A percentile compares a stretch with the other conserved stretches of the same genome.
Conservation (phyloP, 1,139 yeast genomes). For the Pichia sp. region DNA sequence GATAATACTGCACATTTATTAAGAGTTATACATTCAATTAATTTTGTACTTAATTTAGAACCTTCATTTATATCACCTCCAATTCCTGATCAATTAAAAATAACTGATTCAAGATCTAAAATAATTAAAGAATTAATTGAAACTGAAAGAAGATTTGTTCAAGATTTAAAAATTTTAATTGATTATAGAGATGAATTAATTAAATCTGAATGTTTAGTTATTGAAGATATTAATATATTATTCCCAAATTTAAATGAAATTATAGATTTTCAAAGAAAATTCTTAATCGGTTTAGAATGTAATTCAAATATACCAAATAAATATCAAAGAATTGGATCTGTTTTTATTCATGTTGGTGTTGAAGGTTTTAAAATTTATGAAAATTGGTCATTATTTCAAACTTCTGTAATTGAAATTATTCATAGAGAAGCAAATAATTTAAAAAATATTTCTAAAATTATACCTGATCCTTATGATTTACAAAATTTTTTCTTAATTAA, state of each 20-base stretch:
- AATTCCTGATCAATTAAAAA: constrained; percentile 27
- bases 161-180: constrained; percentile 72
- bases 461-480: constrained; percentile 83
- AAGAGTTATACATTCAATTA: constrained; percentile 67
- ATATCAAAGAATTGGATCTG: constrained; percentile 81
- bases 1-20: constrained; percentile 75
- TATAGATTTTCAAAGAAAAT: constrained; percentile 87
- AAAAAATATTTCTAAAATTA: constrained; percentile 49
- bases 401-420: constrained; percentile 78
- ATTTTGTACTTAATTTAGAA: constrained; percentile 49
- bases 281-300: constrained; percentile 82
- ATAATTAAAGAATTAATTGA: constrained; percentile 80
- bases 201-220: constrained; percentile 59
- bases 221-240: constrained; percentile 72
- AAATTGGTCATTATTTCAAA: constrained; percentile 84
- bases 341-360: constrained; percentile 71
- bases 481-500: constrained; percentile 85
- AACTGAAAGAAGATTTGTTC: constrained; percentile 89
- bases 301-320: constrained; percentile 70
- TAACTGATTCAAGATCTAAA: constrained; percentile 57
- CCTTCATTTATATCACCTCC: constrained; percentile 31
- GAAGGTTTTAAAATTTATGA: constrained; percentile 85
- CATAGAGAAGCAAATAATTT: constrained; percentile 55
- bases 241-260: constrained; percentile 86
- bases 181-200: constrained; percentile 64